Conservation (phyloP, 129 eudicot genomes). For the Saposhnikovia divaricata region DNA sequence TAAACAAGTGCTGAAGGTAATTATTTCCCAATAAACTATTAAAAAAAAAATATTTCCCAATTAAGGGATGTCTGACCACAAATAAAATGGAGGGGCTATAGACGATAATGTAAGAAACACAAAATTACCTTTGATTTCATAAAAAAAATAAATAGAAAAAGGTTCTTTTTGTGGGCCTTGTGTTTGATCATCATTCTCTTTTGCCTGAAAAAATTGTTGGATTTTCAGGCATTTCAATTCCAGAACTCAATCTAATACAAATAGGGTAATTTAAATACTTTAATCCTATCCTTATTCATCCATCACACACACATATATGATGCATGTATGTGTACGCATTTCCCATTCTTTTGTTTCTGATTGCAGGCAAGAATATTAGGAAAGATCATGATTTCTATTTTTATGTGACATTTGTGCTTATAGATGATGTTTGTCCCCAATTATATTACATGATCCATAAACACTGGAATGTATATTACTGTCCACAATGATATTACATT, state of each 20-base stretch:
- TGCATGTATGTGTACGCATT: neutral
- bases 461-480: neutral
- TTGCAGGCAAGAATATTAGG: neutral
- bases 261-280: neutral
- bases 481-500: neutral
- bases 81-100: neutral
- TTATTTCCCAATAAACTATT: neutral
- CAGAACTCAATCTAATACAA: neutral
- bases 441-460: neutral
- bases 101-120: neutral
- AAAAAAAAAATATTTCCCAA: neutral
- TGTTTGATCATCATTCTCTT: slow-evolving; percentile 2
- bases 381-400: neutral
- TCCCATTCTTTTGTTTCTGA: neutral
- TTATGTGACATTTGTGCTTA: neutral
- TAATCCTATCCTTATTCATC: neutral
- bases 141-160: neutral
- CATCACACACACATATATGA: neutral
- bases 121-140: neutral
- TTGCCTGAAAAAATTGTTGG: neutral
- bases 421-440: too few species aligned
- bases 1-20: too few species aligned
- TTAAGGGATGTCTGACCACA: neutral
- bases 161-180: neutral
- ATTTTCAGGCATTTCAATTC: neutral